These are phyloP conservation scores for Alliaria petiolata DNA, from an alignment of 345 rosid species.

Conservation along the genomic window DNA sequence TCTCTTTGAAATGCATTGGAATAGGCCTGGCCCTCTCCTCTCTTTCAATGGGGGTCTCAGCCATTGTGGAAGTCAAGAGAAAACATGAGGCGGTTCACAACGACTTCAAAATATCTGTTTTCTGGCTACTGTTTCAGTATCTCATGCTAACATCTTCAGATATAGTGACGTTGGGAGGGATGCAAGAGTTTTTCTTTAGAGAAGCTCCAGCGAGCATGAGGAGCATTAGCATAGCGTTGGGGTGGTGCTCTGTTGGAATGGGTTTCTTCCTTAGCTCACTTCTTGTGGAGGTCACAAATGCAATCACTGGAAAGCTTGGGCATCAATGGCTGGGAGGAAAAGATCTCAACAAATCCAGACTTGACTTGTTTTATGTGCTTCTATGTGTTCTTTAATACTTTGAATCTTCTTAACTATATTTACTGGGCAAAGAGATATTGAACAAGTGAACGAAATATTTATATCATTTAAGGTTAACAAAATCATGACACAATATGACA, in stretches of 20 bases:
- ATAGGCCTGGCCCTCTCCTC: constrained; percentile 49
- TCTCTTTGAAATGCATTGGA: constrained; percentile 42
- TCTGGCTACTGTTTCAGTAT: constrained; percentile 51
- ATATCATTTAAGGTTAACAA: too few relatives aligned
- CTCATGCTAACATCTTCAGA: constrained; percentile 42
- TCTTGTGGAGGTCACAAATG: constrained; percentile 38
- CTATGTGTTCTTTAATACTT: constrained; percentile 40
- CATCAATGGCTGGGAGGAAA: constrained; percentile 46
- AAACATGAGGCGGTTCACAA: constrained; percentile 18
- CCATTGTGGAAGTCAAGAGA: constrained; percentile 39
- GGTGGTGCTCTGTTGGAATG: constrained; percentile 50
- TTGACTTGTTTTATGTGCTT: constrained; percentile 45
- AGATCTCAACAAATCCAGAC: constrained; percentile 38
- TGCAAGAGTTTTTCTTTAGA: constrained; percentile 61
- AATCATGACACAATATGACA: too few relatives aligned
- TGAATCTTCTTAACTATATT: constrained; percentile 37
- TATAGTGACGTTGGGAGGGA: constrained; percentile 49
- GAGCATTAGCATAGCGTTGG: constrained; percentile 42
- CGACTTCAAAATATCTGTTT: constrained; percentile 34
- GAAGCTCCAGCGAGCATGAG: constrained; percentile 50
- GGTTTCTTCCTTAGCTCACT: constrained; percentile 51
- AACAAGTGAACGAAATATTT: neutral
- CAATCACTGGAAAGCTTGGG: constrained; percentile 28
- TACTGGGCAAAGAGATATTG: constrained; percentile 22
- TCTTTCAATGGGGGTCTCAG: constrained; percentile 49